Evolutionary conservation across 2,329 filamentous ascomycete genomes (phyloP).

Genomic region (Fusarium anthophilum): DNA sequence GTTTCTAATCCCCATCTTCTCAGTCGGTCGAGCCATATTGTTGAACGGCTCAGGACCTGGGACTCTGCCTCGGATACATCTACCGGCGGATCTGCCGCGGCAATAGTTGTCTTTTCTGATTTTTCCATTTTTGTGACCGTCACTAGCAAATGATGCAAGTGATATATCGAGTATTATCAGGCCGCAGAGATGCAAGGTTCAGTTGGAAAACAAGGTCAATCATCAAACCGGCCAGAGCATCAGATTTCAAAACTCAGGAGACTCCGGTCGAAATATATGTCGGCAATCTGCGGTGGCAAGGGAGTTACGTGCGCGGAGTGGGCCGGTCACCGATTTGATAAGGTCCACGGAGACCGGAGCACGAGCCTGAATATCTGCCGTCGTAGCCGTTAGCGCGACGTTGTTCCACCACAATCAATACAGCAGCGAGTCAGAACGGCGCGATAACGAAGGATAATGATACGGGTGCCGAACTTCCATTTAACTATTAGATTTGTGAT

Average conservation of each 20-base stretch:
- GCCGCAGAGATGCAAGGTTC: fast-evolving
- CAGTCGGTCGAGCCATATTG: background rate
- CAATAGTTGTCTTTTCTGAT: background rate
- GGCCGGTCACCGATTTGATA: background rate
- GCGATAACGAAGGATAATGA: background rate
- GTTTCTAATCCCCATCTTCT: background rate
- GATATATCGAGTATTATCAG: background rate
- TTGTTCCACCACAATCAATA: background rate
- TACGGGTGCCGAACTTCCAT: background rate
- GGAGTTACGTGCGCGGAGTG: background rate
- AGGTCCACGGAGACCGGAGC: background rate
- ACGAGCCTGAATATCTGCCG: background rate
- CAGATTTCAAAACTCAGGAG: background rate
- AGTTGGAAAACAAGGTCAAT: no score
- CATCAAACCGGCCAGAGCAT: background rate
- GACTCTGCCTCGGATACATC: background rate
- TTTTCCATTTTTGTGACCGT: background rate
- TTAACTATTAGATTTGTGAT: no score
- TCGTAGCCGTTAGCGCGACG: background rate
- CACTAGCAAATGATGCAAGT: background rate
- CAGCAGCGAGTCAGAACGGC: background rate
- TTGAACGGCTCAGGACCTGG: background rate
- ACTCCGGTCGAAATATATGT: background rate
- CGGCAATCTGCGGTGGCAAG: background rate
- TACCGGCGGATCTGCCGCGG: background rate